phyloP scores from a whole-genome alignment of 768 basidiomycete genomes.

The Boletus speciosus region DNA sequence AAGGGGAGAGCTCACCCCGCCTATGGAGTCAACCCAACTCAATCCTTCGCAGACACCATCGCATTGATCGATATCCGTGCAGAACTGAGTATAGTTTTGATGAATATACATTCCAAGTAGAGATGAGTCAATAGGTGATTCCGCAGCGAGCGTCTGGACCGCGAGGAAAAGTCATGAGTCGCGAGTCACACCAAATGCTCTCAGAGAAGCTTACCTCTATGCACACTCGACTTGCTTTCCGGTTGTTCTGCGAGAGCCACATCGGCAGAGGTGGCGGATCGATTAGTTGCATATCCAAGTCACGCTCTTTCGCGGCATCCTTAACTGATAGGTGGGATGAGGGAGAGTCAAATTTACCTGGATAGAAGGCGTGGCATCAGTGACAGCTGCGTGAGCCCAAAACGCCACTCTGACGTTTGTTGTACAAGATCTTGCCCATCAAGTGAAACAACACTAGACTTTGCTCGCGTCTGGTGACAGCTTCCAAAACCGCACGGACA shows the following conservation, averaged over 20 bases:
- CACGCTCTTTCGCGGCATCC: constrained; percentile 60
- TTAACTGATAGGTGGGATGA: constrained; percentile 52
- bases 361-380: constrained; percentile 3
- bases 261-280: constrained; percentile 56
- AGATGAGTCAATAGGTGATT: constrained; percentile 89
- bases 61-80: constrained; percentile 71
- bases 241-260: constrained; percentile 57
- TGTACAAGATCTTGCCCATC: constrained; percentile 90
- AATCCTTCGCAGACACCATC: constrained; percentile 67
- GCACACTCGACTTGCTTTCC: constrained; percentile 70
- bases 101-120: constrained; percentile 88
- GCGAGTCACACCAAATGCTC: not conserved
- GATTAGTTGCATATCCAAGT: constrained; percentile 50
- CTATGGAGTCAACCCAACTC: constrained; percentile 72
- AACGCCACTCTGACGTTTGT: constrained; percentile 62
- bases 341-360: constrained; percentile 75
- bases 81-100: constrained; percentile 90
- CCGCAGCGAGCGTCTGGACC: constrained; percentile 64
- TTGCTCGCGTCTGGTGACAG: constrained; percentile 79
- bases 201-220: constrained; percentile 52
- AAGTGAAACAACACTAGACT: constrained; percentile 87
- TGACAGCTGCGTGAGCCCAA: not conserved
- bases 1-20: constrained; percentile 41
- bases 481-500: constrained; percentile 52
- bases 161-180: not conserved